phyloP scores from a whole-genome alignment of 2,329 filamentous ascomycete genomes.

The Penicillium fuscoglaucum region DNA sequence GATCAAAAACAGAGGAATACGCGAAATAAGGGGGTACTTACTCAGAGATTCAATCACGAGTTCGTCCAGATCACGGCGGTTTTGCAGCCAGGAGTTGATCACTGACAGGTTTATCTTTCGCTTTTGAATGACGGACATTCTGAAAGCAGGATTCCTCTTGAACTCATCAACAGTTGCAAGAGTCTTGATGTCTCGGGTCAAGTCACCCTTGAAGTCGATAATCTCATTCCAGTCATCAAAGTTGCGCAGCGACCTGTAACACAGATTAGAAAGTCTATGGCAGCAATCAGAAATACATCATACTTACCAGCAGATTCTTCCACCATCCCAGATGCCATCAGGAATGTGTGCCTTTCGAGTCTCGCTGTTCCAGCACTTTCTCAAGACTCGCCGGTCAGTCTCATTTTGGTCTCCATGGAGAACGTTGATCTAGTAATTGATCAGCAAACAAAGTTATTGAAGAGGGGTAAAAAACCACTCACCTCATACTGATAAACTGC shows the following conservation, averaged over 20 bases:
- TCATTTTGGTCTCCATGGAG: slow-evolving; percentile 64
- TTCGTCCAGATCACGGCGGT: slow-evolving; percentile 62
- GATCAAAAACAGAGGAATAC: background rate
- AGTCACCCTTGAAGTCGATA: slow-evolving; percentile 73
- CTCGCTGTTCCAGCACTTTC: slow-evolving; percentile 72
- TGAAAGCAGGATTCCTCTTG: slow-evolving; percentile 43
- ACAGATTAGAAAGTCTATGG: slow-evolving; percentile 25
- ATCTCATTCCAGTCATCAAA: slow-evolving; percentile 50
- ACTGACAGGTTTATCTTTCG: slow-evolving; percentile 62
- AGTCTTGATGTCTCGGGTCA: slow-evolving; percentile 45
- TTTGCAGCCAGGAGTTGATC: slow-evolving; percentile 66
- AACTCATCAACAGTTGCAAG: slow-evolving; percentile 39
- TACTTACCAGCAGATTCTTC: slow-evolving; percentile 78
- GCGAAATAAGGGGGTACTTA: slow-evolving; percentile 36
- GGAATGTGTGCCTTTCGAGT: slow-evolving; percentile 27
- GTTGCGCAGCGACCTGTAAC: slow-evolving; percentile 38
- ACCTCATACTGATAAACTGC: slow-evolving; percentile 84
- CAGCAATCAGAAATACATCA: slow-evolving; percentile 34
- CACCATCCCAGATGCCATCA: slow-evolving; percentile 72
- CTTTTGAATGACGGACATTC: slow-evolving; percentile 62
- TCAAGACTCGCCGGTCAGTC: slow-evolving; percentile 56
- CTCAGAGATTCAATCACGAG: slow-evolving; percentile 76
- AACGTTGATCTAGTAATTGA: slow-evolving; percentile 60
- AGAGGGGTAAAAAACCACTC: slow-evolving; percentile 41
- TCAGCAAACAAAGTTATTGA: slow-evolving; percentile 12